Conservation (phyloP, 345 rosid species). For the Bruguiera sexangula region DNA sequence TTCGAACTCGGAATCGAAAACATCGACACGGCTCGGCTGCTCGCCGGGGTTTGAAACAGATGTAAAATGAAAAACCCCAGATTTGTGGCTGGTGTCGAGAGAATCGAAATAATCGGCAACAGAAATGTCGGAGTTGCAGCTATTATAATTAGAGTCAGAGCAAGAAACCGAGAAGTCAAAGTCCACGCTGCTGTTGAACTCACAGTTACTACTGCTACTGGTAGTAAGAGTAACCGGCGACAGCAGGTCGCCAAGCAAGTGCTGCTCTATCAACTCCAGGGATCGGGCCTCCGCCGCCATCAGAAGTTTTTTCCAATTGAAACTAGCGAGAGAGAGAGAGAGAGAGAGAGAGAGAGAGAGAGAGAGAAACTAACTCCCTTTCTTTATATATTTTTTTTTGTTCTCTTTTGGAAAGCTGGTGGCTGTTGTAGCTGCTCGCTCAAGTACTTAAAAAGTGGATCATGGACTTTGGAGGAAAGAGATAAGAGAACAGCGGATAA, state of each 20-base stretch:
- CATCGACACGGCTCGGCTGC: slow-evolving; percentile 12
- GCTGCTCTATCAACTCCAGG: slow-evolving; percentile 49
- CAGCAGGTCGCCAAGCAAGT: slow-evolving; percentile 49
- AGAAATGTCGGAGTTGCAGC: slow-evolving; percentile 24
- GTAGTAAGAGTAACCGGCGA: slow-evolving; percentile 13
- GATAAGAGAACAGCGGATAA: background rate
- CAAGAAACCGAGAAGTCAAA: slow-evolving; percentile 13
- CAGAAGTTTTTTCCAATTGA: background rate
- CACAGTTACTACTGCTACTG: no score
- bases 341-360: no score
- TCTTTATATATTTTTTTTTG: no score
- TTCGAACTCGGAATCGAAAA: slow-evolving; percentile 31
- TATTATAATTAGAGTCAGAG: slow-evolving; percentile 1
- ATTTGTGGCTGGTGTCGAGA: no score
- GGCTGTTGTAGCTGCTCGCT: no score
- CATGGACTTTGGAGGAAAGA: no score
- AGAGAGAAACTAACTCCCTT: no score
- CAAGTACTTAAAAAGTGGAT: no score
- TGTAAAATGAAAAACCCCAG: background rate
- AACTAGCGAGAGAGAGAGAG: background rate
- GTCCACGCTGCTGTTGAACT: background rate
- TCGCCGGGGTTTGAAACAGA: background rate
- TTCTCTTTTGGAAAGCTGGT: no score
- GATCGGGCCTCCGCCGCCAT: slow-evolving; percentile 39
- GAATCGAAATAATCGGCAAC: slow-evolving; percentile 10